A percentile compares a stretch with the other conserved stretches of the same genome.
These are phyloP conservation scores for Onygena corvina DNA, from an alignment of 2,329 filamentous ascomycete species.

Conservation along the genomic window DNA sequence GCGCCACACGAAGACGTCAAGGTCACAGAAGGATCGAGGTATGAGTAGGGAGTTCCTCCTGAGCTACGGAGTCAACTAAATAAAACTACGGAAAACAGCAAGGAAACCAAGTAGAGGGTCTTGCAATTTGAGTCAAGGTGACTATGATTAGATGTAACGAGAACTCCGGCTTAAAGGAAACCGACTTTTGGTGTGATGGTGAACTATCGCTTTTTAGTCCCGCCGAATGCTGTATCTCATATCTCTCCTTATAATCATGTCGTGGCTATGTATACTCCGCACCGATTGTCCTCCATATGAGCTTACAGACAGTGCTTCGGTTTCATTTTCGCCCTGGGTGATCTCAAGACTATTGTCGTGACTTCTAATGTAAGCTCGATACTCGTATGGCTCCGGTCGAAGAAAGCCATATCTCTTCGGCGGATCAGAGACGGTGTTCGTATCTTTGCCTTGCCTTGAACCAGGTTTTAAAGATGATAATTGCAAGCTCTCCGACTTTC, in stretches of 20 bases:
- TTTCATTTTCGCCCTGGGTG: not conserved
- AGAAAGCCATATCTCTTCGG: not conserved
- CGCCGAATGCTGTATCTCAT: not conserved
- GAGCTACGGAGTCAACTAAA: too few species aligned
- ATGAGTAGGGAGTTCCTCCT: too few species aligned
- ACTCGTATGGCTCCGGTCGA: constrained; percentile 2
- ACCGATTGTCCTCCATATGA: not conserved
- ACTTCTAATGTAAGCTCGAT: constrained; percentile 3
- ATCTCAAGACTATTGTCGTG: not conserved
- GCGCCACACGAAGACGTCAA: too few species aligned
- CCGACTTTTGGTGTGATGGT: too few species aligned
- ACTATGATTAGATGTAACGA: too few species aligned
- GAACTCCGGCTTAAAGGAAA: too few species aligned
- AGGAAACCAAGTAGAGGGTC: too few species aligned
- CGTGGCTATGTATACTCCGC: not conserved
- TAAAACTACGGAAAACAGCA: too few species aligned
- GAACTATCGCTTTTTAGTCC: too few species aligned
- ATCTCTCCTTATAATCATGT: constrained; percentile 1
- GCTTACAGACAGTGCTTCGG: not conserved
- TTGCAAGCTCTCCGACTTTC: not conserved
- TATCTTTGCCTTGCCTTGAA: too few species aligned
- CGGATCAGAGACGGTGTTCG: not conserved
- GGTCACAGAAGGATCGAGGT: too few species aligned
- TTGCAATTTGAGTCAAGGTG: too few species aligned
- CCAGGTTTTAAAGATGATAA: not conserved